These are phyloP conservation scores for Kwoniella dejecticola DNA, from an alignment of 768 basidiomycete species.

Conservation along the genomic window DNA sequence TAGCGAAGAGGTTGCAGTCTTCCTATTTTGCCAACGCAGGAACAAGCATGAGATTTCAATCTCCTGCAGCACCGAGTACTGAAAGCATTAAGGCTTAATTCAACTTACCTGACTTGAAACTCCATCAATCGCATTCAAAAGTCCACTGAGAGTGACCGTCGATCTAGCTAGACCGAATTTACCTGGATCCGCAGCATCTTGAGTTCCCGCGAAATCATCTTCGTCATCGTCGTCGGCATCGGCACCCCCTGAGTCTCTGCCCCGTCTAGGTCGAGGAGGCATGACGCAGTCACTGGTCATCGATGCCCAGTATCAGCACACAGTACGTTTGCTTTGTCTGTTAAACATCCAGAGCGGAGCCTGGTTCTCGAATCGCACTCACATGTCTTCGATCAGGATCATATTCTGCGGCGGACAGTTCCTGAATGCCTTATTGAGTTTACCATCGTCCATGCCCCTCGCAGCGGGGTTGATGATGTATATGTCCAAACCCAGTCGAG, in stretches of 20 bases:
- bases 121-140: constrained; percentile 45
- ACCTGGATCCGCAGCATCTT: constrained; percentile 7
- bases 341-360: background rate
- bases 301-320: background rate
- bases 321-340: background rate
- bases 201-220: background rate
- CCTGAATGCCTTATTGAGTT: constrained; percentile 81
- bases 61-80: background rate
- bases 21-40: no score
- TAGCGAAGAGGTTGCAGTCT: constrained; percentile 80
- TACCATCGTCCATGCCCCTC: constrained; percentile 65
- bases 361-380: no score
- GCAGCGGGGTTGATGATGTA: constrained; percentile 66
- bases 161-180: constrained; percentile 25
- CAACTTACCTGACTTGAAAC: constrained; percentile 53
- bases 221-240: background rate
- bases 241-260: no score
- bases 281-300: constrained; percentile 35
- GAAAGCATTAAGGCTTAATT: no score
- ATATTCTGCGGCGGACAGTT: constrained; percentile 82
- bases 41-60: background rate
- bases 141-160: constrained; percentile 47
- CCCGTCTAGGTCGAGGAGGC: constrained; percentile 14
- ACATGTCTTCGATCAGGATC: constrained; percentile 82
- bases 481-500: constrained; percentile 84